Evolutionary conservation across 164 flowering plant species (phyloP).

Genomic region (Umbellularia californica): DNA sequence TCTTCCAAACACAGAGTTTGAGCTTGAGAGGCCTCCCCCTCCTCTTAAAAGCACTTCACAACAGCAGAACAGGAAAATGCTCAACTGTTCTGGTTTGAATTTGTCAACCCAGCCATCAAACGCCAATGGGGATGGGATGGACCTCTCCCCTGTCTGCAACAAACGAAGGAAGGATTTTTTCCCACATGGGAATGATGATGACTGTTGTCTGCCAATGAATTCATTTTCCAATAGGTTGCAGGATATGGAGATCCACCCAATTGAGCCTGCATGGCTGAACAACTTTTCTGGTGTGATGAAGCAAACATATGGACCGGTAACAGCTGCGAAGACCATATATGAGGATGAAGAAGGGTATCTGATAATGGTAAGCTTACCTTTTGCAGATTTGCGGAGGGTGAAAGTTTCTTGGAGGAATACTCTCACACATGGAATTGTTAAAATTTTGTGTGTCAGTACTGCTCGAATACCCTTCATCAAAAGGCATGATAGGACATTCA

Average conservation of each 20-base stretch:
- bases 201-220: slow-evolving; percentile 46
- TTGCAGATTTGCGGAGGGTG: slow-evolving; percentile 74
- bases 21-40: slow-evolving; percentile 64
- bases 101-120: slow-evolving; percentile 57
- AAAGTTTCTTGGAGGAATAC: slow-evolving; percentile 93
- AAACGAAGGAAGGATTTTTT: slow-evolving; percentile 72
- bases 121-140: slow-evolving; percentile 57
- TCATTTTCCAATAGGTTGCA: slow-evolving; percentile 41
- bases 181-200: slow-evolving; percentile 56
- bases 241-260: slow-evolving; percentile 50
- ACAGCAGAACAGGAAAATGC: slow-evolving; percentile 52
- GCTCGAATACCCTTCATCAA: slow-evolving; percentile 64
- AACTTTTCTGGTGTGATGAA: slow-evolving; percentile 81
- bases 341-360: slow-evolving; percentile 76
- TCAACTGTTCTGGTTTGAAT: slow-evolving; percentile 68
- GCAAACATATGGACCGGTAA: slow-evolving; percentile 78
- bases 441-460: slow-evolving; percentile 69
- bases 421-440: slow-evolving; percentile 68
- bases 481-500: slow-evolving; percentile 77
- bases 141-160: slow-evolving; percentile 56
- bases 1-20: slow-evolving; percentile 73
- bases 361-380: slow-evolving; percentile 80
- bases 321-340: slow-evolving; percentile 84
- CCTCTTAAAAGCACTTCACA: slow-evolving; percentile 36
- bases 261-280: slow-evolving; percentile 61